A percentile compares a stretch with the other conserved stretches of the same genome.
These are phyloP conservation scores for Fusarium avenaceum DNA, from an alignment of 2,329 filamentous ascomycete species.

Conservation along the genomic window DNA sequence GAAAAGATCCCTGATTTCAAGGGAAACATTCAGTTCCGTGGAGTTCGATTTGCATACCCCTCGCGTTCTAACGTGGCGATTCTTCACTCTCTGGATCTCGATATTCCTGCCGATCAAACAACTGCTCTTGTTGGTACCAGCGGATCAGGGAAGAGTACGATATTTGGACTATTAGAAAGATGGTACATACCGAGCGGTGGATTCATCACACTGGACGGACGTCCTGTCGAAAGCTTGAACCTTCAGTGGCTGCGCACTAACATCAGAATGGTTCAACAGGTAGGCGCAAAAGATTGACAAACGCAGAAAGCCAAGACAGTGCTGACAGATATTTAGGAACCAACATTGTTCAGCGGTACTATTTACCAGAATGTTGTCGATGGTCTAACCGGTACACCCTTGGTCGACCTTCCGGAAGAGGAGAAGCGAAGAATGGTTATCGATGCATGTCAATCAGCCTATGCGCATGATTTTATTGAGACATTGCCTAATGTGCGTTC, in stretches of 20 bases:
- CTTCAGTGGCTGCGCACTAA: constrained; percentile 67
- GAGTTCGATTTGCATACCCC: constrained; percentile 69
- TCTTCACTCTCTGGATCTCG: constrained; percentile 58
- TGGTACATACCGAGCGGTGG: constrained; percentile 69
- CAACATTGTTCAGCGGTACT: constrained; percentile 66
- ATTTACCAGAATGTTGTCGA: constrained; percentile 67
- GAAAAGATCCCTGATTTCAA: constrained; percentile 46
- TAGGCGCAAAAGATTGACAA: neutral
- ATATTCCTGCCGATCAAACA: constrained; percentile 61
- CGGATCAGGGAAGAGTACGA: constrained; percentile 71
- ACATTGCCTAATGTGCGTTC: constrained; percentile 56
- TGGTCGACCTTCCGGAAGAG: constrained; percentile 55
- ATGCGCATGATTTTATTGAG: constrained; percentile 67
- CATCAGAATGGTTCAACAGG: constrained; percentile 65
- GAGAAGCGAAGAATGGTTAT: constrained; percentile 61
- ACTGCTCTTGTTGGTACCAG: constrained; percentile 70
- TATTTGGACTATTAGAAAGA: constrained; percentile 69
- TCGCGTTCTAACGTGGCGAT: constrained; percentile 65
- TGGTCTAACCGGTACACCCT: constrained; percentile 58
- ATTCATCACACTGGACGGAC: constrained; percentile 60
- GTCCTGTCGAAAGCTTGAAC: constrained; percentile 59
- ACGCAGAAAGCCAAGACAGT: accelerated
- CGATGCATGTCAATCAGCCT: constrained; percentile 64
- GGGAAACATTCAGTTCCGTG: constrained; percentile 63
- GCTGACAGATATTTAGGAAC: constrained; percentile 57